Evolutionary conservation across 495 filamentous ascomycete species (phyloP).

Genomic region (Glarea lozoyensis): DNA sequence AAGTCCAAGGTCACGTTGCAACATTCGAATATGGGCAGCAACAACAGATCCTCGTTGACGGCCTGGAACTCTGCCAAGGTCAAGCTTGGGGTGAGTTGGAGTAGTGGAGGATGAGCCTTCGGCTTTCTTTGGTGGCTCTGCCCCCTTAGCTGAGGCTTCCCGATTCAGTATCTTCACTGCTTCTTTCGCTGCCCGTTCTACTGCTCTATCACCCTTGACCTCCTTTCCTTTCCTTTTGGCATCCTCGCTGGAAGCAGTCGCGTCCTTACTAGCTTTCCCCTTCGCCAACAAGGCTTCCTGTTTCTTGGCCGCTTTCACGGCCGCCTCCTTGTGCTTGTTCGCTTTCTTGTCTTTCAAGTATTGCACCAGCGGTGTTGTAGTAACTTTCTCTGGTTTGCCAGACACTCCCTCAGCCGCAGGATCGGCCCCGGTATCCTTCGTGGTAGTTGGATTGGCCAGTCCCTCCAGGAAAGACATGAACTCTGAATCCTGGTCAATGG

Average conservation of each 20-base stretch:
- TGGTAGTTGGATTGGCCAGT: conserved; percentile 66
- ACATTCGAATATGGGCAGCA: conserved; percentile 69
- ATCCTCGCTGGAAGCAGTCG: conserved; percentile 28
- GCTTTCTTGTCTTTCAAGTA: conserved; percentile 86
- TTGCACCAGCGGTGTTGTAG: conserved; percentile 82
- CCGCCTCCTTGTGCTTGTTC: conserved; percentile 66
- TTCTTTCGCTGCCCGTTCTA: conserved; percentile 54
- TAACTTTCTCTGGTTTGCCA: conserved; percentile 57
- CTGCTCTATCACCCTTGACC: conserved; percentile 42
- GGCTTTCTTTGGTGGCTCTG: conserved; percentile 29
- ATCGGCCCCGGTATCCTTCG: conserved; percentile 37
- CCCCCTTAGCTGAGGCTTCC: conserved; percentile 44
- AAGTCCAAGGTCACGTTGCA: conserved; percentile 88
- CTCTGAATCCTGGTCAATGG: conserved; percentile 90
- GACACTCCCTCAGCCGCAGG: conserved; percentile 32
- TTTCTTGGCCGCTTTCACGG: conserved; percentile 34
- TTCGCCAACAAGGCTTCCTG: conserved; percentile 38
- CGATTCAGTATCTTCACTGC: conserved; percentile 74
- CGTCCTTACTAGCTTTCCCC: conserved; percentile 45
- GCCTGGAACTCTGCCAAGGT: conserved; percentile 26
- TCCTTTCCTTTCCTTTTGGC: conserved; percentile 50
- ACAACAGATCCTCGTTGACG: conserved; percentile 59
- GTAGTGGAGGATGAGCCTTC: conserved; percentile 4
- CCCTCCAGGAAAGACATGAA: conserved; percentile 89
- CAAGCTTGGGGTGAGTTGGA: conserved; percentile 14